Base-by-base conservation (phyloP, 768 basidiomycete genomes). In the Lactifluus piperatus region DNA sequence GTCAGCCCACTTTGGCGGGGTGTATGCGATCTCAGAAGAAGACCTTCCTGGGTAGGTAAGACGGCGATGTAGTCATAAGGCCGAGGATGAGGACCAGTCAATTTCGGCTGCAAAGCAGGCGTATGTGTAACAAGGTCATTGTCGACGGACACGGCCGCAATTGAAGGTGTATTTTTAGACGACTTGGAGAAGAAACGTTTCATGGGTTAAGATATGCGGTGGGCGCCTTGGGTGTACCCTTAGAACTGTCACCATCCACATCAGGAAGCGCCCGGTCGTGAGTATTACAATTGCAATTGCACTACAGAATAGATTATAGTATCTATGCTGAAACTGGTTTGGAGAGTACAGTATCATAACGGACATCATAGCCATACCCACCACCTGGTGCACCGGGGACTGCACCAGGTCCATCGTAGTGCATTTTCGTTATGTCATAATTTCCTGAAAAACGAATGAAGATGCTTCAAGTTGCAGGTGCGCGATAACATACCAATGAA, bases 341-440 rank as follows among this genome's bases (percentile, higher is more conserved):
- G 27, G 78, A 72, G 56, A 84, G 76, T 24, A 80, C 73, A 43
- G 86, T 81, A 60, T 77, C 77, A 30, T 81, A 78, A 48, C 91
- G 88, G 57, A 86, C 65, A 55, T 86, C 85, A 66, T 93, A 93
- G 22, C 88, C 91, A 72, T 92, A 93, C 30, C 86, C 87, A 66
- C 76, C 76, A n/a, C 76, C 79, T 32, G 79, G 73, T 18, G 80
- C 77, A 18, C 86, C 86, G 48, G 80, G 79, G 55, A 80, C 80
- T 64, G 85, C 74, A 22, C 85, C 86, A 41, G 86, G 83, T 10
- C 91, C 91, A 24, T 95, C 88, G 76, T 95, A 95, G 73, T 97
- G 93, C 78, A 95, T 72, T 72, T 86, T 82, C 44, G 85, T 84
- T 63, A 97, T 76, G 71, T 97, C 94, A 76, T 92, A 94, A 76